These are phyloP conservation scores for Clonostachys byssicola DNA, from an alignment of 2,329 filamentous ascomycete species.

Conservation along the genomic window DNA sequence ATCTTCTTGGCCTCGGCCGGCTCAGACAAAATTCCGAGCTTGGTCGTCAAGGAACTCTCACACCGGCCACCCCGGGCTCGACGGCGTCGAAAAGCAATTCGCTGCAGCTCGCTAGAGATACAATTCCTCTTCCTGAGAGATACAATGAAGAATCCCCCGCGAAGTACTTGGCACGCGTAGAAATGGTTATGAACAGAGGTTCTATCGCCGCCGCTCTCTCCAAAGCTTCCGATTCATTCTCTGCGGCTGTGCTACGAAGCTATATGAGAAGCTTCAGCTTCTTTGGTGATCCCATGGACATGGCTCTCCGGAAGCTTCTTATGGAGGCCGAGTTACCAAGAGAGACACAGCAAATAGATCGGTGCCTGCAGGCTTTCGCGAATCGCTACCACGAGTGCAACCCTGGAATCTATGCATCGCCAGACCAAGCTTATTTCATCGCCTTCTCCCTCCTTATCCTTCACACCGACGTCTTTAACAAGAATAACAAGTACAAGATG, in stretches of 20 bases:
- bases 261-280: constrained; percentile 96
- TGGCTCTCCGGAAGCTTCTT: constrained; percentile 90
- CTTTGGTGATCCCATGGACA: constrained; percentile 96
- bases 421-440: constrained; percentile 97
- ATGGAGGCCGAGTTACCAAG: constrained; percentile 97
- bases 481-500: constrained; percentile 99
- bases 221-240: constrained; percentile 82
- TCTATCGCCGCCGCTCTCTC: constrained; percentile 82
- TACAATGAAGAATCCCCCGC: constrained; percentile 86
- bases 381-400: constrained; percentile 98
- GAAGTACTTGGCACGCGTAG: constrained; percentile 80
- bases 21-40: constrained; percentile 80
- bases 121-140: constrained; percentile 68
- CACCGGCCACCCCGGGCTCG: constrained; percentile 65
- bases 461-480: constrained; percentile 99
- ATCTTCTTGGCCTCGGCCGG: constrained; percentile 74
- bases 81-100: constrained; percentile 78
- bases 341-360: constrained; percentile 96
- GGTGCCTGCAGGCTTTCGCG: constrained; percentile 88
- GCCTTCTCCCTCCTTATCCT: constrained; percentile 95
- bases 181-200: constrained; percentile 75
- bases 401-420: constrained; percentile 84
- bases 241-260: constrained; percentile 77
- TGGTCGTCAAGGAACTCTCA: constrained; percentile 63
- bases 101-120: constrained; percentile 70